These are phyloP conservation scores for Pichia cactophila DNA, from an alignment of 1,139 yeast genomes.

Conservation along the genomic window DNA sequence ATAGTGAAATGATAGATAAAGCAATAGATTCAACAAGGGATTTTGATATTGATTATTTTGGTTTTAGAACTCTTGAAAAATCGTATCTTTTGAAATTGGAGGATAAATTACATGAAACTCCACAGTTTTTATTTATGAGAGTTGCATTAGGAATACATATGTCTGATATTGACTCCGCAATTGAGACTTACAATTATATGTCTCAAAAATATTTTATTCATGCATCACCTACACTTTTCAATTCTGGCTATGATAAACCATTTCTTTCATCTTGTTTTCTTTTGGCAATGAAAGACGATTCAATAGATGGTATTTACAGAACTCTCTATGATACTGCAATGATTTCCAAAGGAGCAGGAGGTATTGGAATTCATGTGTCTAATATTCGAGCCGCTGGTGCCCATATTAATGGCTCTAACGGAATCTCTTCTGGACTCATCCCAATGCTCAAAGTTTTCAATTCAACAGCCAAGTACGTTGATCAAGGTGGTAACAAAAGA, in stretches of 20 bases:
- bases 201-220: conserved; percentile 45
- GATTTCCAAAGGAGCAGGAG: conserved; percentile 54
- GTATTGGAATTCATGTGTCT: conserved; percentile 51
- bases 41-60: conserved; percentile 40
- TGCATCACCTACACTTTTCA: conserved; percentile 50
- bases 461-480: conserved; percentile 54
- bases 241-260: conserved; percentile 43
- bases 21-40: conserved; percentile 36
- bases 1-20: conserved; percentile 32
- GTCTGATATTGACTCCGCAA: conserved; percentile 32
- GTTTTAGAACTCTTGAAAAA: conserved; percentile 44
- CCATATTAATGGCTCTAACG: conserved; percentile 46
- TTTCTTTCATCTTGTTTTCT: conserved; percentile 49
- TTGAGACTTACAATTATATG: conserved; percentile 46
- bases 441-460: conserved; percentile 56
- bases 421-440: conserved; percentile 47
- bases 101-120: conserved; percentile 38
- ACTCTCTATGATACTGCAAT: conserved; percentile 48
- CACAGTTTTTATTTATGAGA: conserved; percentile 44
- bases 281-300: conserved; percentile 51
- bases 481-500: conserved; percentile 56
- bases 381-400: conserved; percentile 46
- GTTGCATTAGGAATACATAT: conserved; percentile 49
- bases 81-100: conserved; percentile 38
- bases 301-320: conserved; percentile 51